Conservation (phyloP, 495 filamentous ascomycete species). For the Xylaria cubensis region DNA sequence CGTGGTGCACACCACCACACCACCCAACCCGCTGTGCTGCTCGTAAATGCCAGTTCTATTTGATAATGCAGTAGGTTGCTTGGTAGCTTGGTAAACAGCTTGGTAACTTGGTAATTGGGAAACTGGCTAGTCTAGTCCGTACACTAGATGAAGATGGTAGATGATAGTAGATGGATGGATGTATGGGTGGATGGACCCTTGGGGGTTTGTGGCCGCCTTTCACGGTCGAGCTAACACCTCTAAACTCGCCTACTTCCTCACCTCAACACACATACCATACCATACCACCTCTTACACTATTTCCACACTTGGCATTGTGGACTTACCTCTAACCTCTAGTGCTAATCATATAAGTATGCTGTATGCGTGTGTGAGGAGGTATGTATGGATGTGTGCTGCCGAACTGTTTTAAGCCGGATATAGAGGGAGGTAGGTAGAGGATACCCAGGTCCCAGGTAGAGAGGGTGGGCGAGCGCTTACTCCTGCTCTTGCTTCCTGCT, state of each 20-base stretch:
- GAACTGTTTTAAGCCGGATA: neutral
- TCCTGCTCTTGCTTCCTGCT: neutral
- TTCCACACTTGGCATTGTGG: conserved; percentile 1
- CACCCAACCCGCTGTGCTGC: neutral
- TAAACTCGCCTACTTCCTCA: neutral
- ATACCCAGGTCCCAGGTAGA: too few relatives aligned
- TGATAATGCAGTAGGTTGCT: neutral
- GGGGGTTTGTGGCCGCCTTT: neutral
- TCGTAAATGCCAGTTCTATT: conserved; percentile 14
- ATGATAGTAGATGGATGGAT: neutral
- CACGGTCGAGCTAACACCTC: neutral
- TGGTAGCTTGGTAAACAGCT: neutral
- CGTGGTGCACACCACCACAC: conserved; percentile 5
- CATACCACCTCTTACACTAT: neutral
- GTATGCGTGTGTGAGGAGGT: neutral
- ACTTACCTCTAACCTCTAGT: neutral
- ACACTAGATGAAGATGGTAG: neutral
- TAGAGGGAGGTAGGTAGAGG: neutral
- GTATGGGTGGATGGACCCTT: neutral
- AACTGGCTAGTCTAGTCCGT: neutral
- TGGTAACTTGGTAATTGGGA: neutral
- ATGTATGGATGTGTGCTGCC: neutral
- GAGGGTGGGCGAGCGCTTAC: neutral
- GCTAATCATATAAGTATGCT: too few relatives aligned
- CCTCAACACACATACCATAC: neutral